These are phyloP conservation scores for Citrullus mucosospermus DNA, from an alignment of 306 rosid genomes.

Conservation along the genomic window DNA sequence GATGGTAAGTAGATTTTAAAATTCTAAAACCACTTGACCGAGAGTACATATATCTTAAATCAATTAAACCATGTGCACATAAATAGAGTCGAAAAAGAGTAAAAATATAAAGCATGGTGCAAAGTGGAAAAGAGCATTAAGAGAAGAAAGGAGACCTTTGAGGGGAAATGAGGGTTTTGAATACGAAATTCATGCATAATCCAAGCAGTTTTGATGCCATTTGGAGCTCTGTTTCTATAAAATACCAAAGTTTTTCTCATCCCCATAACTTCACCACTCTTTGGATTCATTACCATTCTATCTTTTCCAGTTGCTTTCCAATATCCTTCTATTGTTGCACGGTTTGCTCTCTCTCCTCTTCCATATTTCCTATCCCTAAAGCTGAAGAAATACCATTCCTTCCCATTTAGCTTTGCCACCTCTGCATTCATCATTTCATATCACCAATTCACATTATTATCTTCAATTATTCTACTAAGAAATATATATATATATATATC, in stretches of 20 bases:
- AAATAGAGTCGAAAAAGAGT: too few relatives aligned
- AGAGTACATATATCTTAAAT: too few relatives aligned
- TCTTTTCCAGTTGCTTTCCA: conserved; percentile 76
- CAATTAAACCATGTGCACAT: too few relatives aligned
- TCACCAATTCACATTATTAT: too few relatives aligned
- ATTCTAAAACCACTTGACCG: too few relatives aligned
- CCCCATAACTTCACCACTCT: conserved; percentile 28
- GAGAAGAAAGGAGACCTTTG: conserved; percentile 23
- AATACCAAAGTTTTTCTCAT: conserved; percentile 61
- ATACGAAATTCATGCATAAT: conserved; percentile 63
- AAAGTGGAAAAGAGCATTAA: neutral
- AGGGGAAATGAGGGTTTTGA: conserved; percentile 58
- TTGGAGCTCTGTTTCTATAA: conserved; percentile 28
- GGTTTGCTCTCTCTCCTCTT: conserved; percentile 34
- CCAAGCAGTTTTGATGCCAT: conserved; percentile 35
- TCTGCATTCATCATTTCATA: conserved; percentile 12
- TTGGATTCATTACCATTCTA: conserved; percentile 34
- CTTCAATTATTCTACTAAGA: too few relatives aligned
- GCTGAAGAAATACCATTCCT: conserved; percentile 61
- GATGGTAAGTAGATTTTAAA: too few relatives aligned
- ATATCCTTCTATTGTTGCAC: conserved; percentile 46
- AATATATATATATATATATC: too few relatives aligned
- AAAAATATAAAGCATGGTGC: too few relatives aligned
- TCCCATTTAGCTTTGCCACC: conserved; percentile 51
- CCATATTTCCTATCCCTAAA: conserved; percentile 55